phyloP scores from a whole-genome alignment of 2,329 filamentous ascomycete species.

The Hypoxylon sp. region DNA sequence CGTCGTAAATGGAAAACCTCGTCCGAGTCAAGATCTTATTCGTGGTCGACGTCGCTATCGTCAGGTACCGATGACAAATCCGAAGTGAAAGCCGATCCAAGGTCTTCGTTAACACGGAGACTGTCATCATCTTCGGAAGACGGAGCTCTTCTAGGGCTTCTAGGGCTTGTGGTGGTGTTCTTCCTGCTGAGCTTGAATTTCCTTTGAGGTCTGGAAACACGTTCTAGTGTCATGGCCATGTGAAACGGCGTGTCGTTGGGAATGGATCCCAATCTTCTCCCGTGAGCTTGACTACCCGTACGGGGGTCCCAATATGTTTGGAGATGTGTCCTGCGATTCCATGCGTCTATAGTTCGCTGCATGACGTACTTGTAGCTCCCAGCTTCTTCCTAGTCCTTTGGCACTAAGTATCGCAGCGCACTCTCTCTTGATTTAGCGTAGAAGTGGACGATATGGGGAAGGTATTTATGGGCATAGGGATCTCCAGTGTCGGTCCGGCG shows the following conservation, averaged over 20 bases:
- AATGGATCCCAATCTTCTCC: constrained; percentile 3
- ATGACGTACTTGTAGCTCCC: background rate
- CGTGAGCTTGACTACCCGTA: background rate
- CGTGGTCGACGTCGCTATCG: background rate
- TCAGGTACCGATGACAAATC: background rate
- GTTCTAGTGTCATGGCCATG: background rate
- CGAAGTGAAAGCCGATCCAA: no score
- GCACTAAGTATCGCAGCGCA: background rate
- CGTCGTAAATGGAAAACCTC: background rate
- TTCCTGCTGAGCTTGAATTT: background rate
- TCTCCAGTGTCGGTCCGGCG: background rate
- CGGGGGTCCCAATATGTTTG: constrained; percentile 29
- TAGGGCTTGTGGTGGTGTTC: background rate
- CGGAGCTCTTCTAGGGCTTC: background rate
- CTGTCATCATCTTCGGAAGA: background rate
- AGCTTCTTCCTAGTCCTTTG: constrained; percentile 10
- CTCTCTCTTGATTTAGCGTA: constrained; percentile 30
- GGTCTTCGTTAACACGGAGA: background rate
- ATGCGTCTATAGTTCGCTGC: constrained; percentile 26
- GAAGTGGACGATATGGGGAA: constrained; percentile 22
- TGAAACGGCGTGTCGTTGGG: background rate
- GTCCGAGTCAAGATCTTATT: background rate
- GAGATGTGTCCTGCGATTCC: constrained; percentile 23
- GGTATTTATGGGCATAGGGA: constrained; percentile 9
- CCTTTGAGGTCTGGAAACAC: no score